These are phyloP conservation scores for Trametes meyenii DNA, from an alignment of 768 basidiomycete genomes.

Conservation along the genomic window DNA sequence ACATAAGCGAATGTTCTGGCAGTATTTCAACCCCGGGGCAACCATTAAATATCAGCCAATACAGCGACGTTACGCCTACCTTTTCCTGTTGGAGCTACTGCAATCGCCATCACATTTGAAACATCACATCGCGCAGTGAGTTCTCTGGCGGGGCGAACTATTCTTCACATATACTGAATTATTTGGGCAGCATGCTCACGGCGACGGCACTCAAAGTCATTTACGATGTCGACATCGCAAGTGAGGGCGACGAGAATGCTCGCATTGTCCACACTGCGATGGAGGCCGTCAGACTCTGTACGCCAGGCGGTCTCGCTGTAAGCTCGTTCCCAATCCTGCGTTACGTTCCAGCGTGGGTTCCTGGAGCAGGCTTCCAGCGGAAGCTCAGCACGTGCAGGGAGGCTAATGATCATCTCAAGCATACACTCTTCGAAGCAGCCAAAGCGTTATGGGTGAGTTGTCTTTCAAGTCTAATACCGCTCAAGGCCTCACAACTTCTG, in stretches of 20 bases:
- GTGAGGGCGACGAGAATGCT: conserved; percentile 2
- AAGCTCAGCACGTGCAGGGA: not conserved
- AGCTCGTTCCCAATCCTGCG: conserved; percentile 16
- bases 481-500: no score
- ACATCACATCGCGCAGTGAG: no score
- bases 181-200: conserved; percentile 5
- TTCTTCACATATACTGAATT: no score
- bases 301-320: not conserved
- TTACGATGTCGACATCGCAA: conserved; percentile 17
- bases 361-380: conserved; percentile 29
- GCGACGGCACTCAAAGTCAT: conserved; percentile 19
- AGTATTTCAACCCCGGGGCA: no score
- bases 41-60: no score
- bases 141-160: no score
- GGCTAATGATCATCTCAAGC: not conserved
- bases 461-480: not conserved
- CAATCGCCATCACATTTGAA: no score
- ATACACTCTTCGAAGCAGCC: not conserved
- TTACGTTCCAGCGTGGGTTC: conserved; percentile 30
- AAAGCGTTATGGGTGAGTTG: not conserved
- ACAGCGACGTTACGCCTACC: no score
- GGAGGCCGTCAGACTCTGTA: not conserved
- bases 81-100: no score
- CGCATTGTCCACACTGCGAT: not conserved
- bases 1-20: no score